These are phyloP conservation scores for Osmozyma mogii DNA, from an alignment of 805 yeast species.

Conservation along the genomic window DNA sequence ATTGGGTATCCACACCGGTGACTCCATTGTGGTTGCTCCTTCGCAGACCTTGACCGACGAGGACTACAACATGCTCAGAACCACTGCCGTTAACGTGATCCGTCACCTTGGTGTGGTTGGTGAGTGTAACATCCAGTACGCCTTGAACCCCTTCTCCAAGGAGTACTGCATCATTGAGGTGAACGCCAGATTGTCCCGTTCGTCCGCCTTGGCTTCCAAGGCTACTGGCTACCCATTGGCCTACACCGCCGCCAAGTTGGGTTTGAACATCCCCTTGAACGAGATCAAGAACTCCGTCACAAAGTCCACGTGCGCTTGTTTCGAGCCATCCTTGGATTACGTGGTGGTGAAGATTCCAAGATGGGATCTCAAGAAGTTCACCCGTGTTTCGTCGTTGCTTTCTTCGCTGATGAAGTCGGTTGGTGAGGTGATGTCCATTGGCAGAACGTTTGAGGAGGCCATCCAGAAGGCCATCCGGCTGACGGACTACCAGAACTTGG, in stretches of 20 bases:
- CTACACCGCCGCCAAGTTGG: slow-evolving; percentile 95
- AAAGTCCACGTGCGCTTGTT: slow-evolving; percentile 88
- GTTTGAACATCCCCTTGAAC: slow-evolving; percentile 83
- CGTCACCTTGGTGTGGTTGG: slow-evolving; percentile 98
- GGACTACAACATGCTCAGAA: slow-evolving; percentile 95
- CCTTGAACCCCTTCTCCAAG: slow-evolving; percentile 85
- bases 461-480: slow-evolving; percentile 96
- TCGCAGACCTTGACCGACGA: slow-evolving; percentile 95
- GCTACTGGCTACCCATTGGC: slow-evolving; percentile 99
- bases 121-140: slow-evolving; percentile 97
- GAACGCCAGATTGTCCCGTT: slow-evolving; percentile 93
- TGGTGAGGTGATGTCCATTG: slow-evolving; percentile 98
- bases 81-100: slow-evolving; percentile 94
- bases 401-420: slow-evolving; percentile 97
- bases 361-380: slow-evolving; percentile 96
- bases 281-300: slow-evolving; percentile 92
- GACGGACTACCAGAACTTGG: slow-evolving; percentile 91
- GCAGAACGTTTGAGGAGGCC: slow-evolving; percentile 96
- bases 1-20: slow-evolving; percentile 97
- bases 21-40: slow-evolving; percentile 97
- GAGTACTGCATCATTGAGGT: slow-evolving; percentile 98
- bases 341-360: slow-evolving; percentile 97
- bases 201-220: slow-evolving; percentile 98
- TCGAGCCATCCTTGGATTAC: slow-evolving; percentile 95
- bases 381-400: slow-evolving; percentile 79